Percentiles rank a stretch among this genome's conserved stretches.
These are phyloP conservation scores for Trichophyton simii DNA, from an alignment of 2,329 filamentous ascomycete genomes.

Conservation along the genomic window DNA sequence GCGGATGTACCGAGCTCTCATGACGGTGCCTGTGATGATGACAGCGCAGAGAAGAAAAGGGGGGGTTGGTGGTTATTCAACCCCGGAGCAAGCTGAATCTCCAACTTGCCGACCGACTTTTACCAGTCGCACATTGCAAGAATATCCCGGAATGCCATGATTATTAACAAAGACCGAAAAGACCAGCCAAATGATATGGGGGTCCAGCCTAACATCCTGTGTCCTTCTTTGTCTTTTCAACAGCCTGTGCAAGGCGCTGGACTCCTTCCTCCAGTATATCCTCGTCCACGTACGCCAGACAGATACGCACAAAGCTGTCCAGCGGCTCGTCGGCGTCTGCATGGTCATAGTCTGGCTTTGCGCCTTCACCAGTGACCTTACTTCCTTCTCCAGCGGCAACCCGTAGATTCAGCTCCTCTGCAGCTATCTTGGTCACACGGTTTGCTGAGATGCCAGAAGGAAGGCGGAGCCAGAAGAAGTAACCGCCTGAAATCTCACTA, in stretches of 20 bases:
- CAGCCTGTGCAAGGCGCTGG: conserved; percentile 45
- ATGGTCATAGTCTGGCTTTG: background rate
- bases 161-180: too few relatives aligned
- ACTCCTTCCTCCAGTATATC: conserved; percentile 55
- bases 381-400: conserved; percentile 60
- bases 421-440: conserved; percentile 46
- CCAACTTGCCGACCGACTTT: too few relatives aligned
- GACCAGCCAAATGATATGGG: background rate
- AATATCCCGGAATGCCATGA: too few relatives aligned
- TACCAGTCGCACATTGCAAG: too few relatives aligned
- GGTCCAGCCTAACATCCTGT: background rate
- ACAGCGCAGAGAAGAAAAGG: too few relatives aligned
- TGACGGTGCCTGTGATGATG: too few relatives aligned
- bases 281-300: conserved; percentile 61
- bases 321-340: conserved; percentile 11
- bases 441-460: conserved; percentile 42
- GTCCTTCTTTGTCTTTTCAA: conserved; percentile 17
- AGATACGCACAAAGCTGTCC: conserved; percentile 49
- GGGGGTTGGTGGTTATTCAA: too few relatives aligned
- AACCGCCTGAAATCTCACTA: conserved; percentile 56
- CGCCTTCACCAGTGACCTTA: conserved; percentile 47
- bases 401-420: conserved; percentile 51
- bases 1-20: too few relatives aligned
- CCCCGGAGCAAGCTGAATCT: too few relatives aligned
- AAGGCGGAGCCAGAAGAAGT: conserved; percentile 70